Base-by-base conservation (phyloP, 139 green algal species). In the Trebouxia sp. region DNA sequence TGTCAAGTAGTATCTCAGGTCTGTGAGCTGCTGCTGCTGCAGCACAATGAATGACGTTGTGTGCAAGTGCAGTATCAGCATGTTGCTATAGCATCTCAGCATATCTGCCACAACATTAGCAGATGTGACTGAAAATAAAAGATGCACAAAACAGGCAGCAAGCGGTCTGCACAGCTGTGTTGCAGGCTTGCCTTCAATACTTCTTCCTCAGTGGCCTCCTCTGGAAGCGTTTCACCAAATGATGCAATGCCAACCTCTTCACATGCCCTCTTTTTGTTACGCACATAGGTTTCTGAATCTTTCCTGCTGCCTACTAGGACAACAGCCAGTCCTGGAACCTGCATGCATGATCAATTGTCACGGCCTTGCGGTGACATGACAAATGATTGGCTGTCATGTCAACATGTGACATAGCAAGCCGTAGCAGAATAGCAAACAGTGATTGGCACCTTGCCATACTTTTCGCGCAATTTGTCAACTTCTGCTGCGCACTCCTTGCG, bases 221-320 rank as follows among this genome's bases (percentile, higher is more conserved):
- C 96, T 4, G 96, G 92, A 22, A 99, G 88, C 74, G 97, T 91
- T 12, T 87, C 88, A 10, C 88, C 91, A 80, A 97, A 98, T 9
- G 92, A 97, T 2, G 76, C 76, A 65, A 99, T 98, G 69, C 96
- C 96, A 37, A 95, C 93, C 84, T 99, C 94, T 42, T 92, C 91
- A 80, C 96, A 98, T 7, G 91, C 94, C 84, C 96, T 97, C 42
- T 92, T 91, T 88, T 99, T 99, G 88, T 91, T 98, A 45, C 95
- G 88, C 17, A 99, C 96, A 83, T 99, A 99, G 0, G 97, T 99
- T 82, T 98, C 89, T 26, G 92, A 98, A 86, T 99, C 96, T 78
- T 97, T 97, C 65, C 97, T 89, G 67, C 93, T 87, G 11, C 96
- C 96, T 11, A 99, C 96, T 12, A 99, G 91, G 0, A 99, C 93